Evolutionary conservation across 768 basidiomycete species (phyloP).

Genomic region (Mycena galopus): DNA sequence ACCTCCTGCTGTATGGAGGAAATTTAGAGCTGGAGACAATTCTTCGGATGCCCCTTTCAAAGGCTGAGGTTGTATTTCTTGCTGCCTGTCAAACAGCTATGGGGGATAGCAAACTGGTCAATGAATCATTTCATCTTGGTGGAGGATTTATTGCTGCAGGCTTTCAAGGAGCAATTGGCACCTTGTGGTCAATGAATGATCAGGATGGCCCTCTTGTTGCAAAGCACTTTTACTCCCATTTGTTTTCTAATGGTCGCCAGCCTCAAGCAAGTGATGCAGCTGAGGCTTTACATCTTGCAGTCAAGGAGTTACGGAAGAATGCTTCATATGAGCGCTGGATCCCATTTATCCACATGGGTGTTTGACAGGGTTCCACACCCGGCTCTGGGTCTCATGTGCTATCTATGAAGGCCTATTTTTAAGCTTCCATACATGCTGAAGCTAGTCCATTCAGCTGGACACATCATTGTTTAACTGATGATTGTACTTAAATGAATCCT

Average conservation of each 20-base stretch:
- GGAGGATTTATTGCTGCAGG: background rate
- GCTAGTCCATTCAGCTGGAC: background rate
- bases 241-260: background rate
- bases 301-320: background rate
- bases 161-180: background rate
- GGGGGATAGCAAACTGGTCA: too few relatives aligned
- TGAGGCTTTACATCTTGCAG: background rate
- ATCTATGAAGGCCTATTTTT: background rate
- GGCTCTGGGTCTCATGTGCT: background rate
- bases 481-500: background rate
- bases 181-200: background rate
- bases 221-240: background rate
- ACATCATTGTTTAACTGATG: background rate
- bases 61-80: too few relatives aligned
- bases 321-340: background rate
- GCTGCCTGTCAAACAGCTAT: too few relatives aligned
- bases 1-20: constrained; percentile 5
- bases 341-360: background rate
- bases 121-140: too few relatives aligned
- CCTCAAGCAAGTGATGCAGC: background rate
- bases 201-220: background rate
- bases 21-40: constrained; percentile 5
- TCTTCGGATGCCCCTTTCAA: too few relatives aligned
- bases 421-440: background rate
- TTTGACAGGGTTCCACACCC: background rate